Evolutionary conservation across 805 yeast species (phyloP), one percentile per base, ranked within the genome.

Genomic region (Candida vaughaniae): DNA sequence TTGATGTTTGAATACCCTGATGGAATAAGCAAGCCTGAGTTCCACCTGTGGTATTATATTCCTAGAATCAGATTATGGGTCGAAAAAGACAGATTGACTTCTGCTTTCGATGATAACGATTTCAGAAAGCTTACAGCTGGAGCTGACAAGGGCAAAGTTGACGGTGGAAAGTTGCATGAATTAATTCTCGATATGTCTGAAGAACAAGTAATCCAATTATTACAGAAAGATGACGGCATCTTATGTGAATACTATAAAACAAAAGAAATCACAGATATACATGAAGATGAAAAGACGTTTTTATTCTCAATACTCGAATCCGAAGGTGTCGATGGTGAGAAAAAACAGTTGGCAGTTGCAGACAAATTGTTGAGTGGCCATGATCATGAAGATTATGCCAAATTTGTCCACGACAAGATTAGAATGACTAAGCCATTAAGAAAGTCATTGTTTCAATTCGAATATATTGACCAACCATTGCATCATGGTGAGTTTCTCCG

Each of bases 211-310:
- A 35, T 52, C 12, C 27, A 39, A 22, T 46, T 62, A 17, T 42
- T 60, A 16, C 39, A 45, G 8, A 44, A 41, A 17, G 57, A 56
- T 32, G 45, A 39, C 16, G 58, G 52, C 12, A 39, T 57, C 6
- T 44, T 60, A 16, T 33, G 53, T 18, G 62, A 57, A 35, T 60
- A 55, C 37, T 51, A 55, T 35, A 39, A 52, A 17, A 55, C 62
- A 6, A 53, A 51, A 19, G 48, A 51, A n/a, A 42, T 46, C 6
- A 56, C 62, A 9, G 54, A 48, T 8, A 36, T 52, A 12, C 65
- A 60, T 42, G 42, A 46, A 25, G 23, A 39, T 11, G 64, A 59
- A 35, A 42, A 54, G 28, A 38, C 50, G 10, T 49, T 40, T 18
- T 38, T 45, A 11, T 45, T 42, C 16, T 14, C 34, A 11, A 7